phyloP scores from a whole-genome alignment of 1,139 yeast species.

The Geotrichum restrictum region DNA sequence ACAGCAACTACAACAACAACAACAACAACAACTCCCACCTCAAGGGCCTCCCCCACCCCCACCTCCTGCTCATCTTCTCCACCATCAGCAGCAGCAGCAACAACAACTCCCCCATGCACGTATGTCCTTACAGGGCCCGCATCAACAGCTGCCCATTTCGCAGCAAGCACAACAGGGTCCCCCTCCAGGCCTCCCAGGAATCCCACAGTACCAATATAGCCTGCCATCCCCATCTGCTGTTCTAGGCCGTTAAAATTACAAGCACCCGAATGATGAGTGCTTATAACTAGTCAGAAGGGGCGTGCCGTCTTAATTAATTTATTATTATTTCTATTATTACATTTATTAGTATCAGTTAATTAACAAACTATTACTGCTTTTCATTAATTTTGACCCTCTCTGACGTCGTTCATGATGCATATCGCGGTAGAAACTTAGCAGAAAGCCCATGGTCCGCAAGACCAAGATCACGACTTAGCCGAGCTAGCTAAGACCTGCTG shows the following conservation, averaged over 20 bases:
- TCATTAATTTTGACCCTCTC: no score
- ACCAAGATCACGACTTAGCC: no score
- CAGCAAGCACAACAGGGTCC: no score
- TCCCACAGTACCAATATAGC: background rate
- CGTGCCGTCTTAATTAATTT: background rate
- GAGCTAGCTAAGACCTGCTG: no score
- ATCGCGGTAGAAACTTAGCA: no score
- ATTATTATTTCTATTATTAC: background rate
- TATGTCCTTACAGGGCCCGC: conserved; percentile 15
- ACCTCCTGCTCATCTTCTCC: no score
- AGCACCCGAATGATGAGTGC: no score
- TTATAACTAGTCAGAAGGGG: no score
- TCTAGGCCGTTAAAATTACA: background rate
- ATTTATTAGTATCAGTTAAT: background rate
- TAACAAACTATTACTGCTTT: background rate
- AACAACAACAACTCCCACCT: conserved; percentile 13
- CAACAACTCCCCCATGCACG: conserved; percentile 8
- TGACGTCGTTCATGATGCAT: no score
- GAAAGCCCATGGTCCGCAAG: no score
- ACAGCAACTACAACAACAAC: conserved; percentile 10
- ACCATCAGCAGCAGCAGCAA: no score
- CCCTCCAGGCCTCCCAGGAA: no score
- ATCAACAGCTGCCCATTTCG: conserved; percentile 10
- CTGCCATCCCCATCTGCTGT: background rate
- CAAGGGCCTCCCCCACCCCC: conserved; percentile 10